Conservation (phyloP, 805 yeast genomes). For the Starmerella apis region DNA sequence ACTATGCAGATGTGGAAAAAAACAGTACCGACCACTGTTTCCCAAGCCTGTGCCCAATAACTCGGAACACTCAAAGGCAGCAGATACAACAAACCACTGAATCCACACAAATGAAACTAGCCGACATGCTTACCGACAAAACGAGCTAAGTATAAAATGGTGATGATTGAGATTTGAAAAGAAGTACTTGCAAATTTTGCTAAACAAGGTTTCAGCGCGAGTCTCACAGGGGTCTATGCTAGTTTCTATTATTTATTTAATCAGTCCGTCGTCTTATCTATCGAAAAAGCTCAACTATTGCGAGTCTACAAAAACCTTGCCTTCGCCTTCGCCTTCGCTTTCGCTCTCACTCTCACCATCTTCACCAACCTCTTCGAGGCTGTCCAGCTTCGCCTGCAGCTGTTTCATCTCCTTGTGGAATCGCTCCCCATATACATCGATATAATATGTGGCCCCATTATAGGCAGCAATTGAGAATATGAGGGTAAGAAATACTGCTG, state of each 20-base stretch:
- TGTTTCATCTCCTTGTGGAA: constrained; percentile 74
- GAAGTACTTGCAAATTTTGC: too few species aligned
- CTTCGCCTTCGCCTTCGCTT: not conserved
- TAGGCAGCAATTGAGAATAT: constrained; percentile 75
- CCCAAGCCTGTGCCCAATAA: not conserved
- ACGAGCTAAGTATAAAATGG: too few species aligned
- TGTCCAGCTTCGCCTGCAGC: constrained; percentile 60
- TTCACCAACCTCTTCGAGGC: constrained; percentile 37
- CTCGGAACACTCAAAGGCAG: too few species aligned
- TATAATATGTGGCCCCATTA: constrained; percentile 90
- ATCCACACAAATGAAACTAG: too few species aligned
- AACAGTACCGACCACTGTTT: constrained; percentile 17
- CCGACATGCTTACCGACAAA: too few species aligned
- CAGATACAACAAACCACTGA: too few species aligned
- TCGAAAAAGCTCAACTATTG: not conserved
- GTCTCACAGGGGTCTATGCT: too few species aligned
- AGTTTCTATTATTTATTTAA: too few species aligned
- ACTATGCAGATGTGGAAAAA: constrained; percentile 21
- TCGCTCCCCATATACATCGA: constrained; percentile 83
- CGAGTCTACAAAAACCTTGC: not conserved
- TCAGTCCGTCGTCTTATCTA: not conserved
- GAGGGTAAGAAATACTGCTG: constrained; percentile 53
- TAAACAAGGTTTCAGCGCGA: too few species aligned
- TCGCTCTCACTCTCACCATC: constrained; percentile 3
- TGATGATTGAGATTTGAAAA: too few species aligned